Evolutionary conservation across 352 stramenopile species (phyloP).

Genomic region (Thalassiosira sp.): DNA sequence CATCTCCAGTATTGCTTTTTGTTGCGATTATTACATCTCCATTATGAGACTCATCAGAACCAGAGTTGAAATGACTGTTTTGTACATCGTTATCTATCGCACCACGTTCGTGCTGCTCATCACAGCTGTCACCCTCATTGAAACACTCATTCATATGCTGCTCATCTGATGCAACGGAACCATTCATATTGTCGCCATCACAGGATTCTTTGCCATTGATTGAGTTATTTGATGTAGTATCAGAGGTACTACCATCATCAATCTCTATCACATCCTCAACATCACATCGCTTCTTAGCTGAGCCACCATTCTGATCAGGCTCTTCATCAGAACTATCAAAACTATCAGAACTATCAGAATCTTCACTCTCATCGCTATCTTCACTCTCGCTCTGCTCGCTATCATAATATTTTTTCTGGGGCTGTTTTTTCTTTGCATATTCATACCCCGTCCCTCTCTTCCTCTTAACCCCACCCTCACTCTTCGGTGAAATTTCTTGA

Average conservation of each 20-base stretch:
- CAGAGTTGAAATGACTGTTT: neutral
- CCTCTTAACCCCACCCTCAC: neutral
- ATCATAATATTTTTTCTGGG: neutral
- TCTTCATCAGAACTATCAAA: neutral
- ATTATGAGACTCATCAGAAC: too few relatives aligned
- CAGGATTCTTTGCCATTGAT: neutral
- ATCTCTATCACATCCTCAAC: slow-evolving; percentile 11
- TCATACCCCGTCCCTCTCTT: neutral
- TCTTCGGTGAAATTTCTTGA: neutral
- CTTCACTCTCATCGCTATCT: neutral
- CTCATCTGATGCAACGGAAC: too few relatives aligned
- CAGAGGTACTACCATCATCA: neutral
- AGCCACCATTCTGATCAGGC: neutral
- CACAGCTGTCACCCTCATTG: too few relatives aligned
- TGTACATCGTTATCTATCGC: slow-evolving; percentile 1
- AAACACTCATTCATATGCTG: too few relatives aligned
- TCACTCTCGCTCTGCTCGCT: neutral
- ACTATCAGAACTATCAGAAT: neutral
- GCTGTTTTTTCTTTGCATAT: neutral
- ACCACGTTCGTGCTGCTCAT: neutral
- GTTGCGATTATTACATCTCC: too few relatives aligned
- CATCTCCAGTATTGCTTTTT: too few relatives aligned
- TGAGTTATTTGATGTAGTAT: neutral
- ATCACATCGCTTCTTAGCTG: neutral
- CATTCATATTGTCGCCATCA: too few relatives aligned